phyloP scores from a whole-genome alignment of 805 yeast species.

The Saturnispora serradocipensis region DNA sequence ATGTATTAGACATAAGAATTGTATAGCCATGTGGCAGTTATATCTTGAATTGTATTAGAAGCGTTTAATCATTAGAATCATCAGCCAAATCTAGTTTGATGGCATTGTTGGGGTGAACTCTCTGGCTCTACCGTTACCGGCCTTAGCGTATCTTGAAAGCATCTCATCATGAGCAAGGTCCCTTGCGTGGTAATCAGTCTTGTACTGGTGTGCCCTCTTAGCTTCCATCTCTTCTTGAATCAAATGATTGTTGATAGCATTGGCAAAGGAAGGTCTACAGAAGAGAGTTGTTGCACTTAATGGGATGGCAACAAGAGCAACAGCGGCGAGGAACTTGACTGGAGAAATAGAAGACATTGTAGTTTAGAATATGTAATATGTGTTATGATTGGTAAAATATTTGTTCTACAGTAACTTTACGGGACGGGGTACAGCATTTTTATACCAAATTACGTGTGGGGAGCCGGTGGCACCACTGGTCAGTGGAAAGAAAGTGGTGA shows the following conservation, averaged over 20 bases:
- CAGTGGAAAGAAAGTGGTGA: neutral
- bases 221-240: slow-evolving; percentile 27
- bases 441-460: neutral
- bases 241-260: slow-evolving; percentile 26
- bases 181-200: slow-evolving; percentile 20
- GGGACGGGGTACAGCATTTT: neutral
- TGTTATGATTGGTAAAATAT: neutral
- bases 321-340: slow-evolving; percentile 22
- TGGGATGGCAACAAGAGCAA: slow-evolving; percentile 25
- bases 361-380: neutral
- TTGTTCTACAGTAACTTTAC: neutral
- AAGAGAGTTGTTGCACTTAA: slow-evolving; percentile 17
- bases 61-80: neutral
- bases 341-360: slow-evolving; percentile 18
- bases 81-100: neutral
- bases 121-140: slow-evolving; percentile 26
- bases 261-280: slow-evolving; percentile 30
- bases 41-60: slow-evolving; percentile 2
- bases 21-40: neutral
- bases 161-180: slow-evolving; percentile 19
- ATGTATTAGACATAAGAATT: neutral
- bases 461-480: neutral
- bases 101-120: slow-evolving; percentile 14
- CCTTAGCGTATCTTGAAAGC: slow-evolving; percentile 19
- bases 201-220: slow-evolving; percentile 20